Base-by-base conservation (phyloP, 768 basidiomycete species). In the Pleurotus sapidus region DNA sequence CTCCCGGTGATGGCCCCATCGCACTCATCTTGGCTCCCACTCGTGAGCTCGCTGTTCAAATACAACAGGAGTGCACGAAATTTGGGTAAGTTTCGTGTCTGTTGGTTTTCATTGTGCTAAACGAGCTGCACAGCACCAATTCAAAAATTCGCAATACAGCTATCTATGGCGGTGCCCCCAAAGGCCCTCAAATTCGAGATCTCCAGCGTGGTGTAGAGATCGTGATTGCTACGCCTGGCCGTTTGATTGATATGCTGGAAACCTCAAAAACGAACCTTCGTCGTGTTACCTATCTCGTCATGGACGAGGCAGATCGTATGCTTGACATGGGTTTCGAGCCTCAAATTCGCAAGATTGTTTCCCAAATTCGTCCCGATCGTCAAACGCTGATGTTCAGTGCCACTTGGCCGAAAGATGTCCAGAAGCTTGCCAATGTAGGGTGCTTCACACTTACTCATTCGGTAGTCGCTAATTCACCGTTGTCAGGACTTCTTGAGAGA, bases 241-340 rank as follows among this genome's bases (percentile, higher is more conserved):
- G 97, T 62, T 79, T 99, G 63, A 99, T 99, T 64, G 97, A 99
- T 70, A 98, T 99, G 97, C 84, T 99, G 24, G 97, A 99, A 77
- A 85, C 84, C 1, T 88, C 91, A 68, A 97, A 97, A 77, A 98
- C 95, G 18, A 98, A 98, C 73, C 83, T 99, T 54, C 91, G 91
- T 57, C 88, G 97, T 42, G 82, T 99, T 57, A 99, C 97, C 18
- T 99, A 98, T 73, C 83, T 99, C 40, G 97, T 99, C 68, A 92
- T 99, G 87, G 97, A 99, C 68, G 97, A 99, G 74, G 97, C 97
- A 46, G 97, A 99, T 78, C 93, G 97, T 68, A 99, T 99, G 97
- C 83, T 99, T 61, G 97, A 99, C 79, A 99, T 99, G 97, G 97
- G 97, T 81, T 99, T 99, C 77, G 97, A 99, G 76, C 97, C 97